phyloP scores from a whole-genome alignment of 495 filamentous ascomycete genomes.

The Xylaria palmicola region DNA sequence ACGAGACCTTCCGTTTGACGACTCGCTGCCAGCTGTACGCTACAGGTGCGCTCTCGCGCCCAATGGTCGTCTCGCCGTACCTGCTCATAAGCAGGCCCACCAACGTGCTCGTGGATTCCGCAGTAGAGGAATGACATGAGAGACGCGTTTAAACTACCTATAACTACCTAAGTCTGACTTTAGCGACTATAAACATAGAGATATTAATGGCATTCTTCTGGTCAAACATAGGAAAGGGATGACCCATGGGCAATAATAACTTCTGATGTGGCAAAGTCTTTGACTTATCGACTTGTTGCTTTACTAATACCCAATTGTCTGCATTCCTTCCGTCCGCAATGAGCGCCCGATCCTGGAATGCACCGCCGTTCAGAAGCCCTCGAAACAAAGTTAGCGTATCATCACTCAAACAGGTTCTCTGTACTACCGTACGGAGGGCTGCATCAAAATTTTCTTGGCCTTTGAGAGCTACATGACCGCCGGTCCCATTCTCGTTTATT shows the following conservation, averaged over 20 bases:
- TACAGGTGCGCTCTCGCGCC: too few species aligned
- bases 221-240: conserved; percentile 8
- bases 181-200: too few species aligned
- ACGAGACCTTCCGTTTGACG: too few species aligned
- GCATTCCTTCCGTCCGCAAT: conserved; percentile 33
- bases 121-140: too few species aligned
- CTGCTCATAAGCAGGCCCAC: too few species aligned
- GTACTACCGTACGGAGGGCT: conserved; percentile 35
- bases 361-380: conserved; percentile 30
- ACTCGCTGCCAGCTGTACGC: too few species aligned
- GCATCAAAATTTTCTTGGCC: conserved; percentile 38
- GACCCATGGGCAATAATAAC: conserved; percentile 32
- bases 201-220: too few species aligned
- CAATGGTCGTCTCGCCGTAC: too few species aligned
- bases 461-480: conserved; percentile 39
- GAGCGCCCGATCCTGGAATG: conserved; percentile 29
- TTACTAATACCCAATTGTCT: conserved; percentile 25
- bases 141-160: too few species aligned
- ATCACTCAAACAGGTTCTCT: not conserved
- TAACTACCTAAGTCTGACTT: too few species aligned
- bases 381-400: conserved; percentile 8
- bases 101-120: too few species aligned
- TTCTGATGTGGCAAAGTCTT: conserved; percentile 17
- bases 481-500: conserved; percentile 33
- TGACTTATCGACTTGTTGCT: conserved; percentile 18